Conservation (phyloP, 2,329 filamentous ascomycete genomes). For the Neobulgaria alba region DNA sequence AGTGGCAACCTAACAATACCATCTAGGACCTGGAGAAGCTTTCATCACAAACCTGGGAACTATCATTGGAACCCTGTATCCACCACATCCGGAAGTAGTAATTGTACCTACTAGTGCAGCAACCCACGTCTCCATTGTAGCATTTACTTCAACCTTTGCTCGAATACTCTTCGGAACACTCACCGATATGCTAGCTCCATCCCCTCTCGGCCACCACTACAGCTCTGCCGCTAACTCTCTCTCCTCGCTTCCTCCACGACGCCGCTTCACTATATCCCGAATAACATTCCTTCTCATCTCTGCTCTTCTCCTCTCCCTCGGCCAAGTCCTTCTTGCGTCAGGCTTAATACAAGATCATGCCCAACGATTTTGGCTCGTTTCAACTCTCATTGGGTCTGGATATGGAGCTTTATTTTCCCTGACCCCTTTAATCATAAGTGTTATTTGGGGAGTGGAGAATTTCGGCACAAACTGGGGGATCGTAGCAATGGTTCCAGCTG, state of each 20-base stretch:
- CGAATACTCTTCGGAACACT: constrained; percentile 83
- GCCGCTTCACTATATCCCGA: constrained; percentile 58
- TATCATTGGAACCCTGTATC: constrained; percentile 77
- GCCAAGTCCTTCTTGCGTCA: constrained; percentile 69
- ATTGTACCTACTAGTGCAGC: constrained; percentile 52
- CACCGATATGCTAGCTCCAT: constrained; percentile 75
- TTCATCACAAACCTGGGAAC: constrained; percentile 98
- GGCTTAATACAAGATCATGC: constrained; percentile 66
- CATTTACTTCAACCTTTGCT: constrained; percentile 80
- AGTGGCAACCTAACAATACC: constrained; percentile 15
- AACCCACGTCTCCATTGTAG: constrained; percentile 89
- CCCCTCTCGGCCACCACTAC: constrained; percentile 32
- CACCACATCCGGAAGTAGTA: constrained; percentile 38
- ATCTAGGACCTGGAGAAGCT: constrained; percentile 84
- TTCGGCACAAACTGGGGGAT: constrained; percentile 98
- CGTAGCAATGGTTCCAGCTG: constrained; percentile 81
- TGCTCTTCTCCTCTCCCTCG: constrained; percentile 63
- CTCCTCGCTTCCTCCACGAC: constrained; percentile 32
- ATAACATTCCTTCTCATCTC: constrained; percentile 72
- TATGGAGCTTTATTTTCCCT: constrained; percentile 90
- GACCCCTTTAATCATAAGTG: constrained; percentile 85
- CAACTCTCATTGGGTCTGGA: constrained; percentile 75
- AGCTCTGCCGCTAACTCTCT: constrained; percentile 23
- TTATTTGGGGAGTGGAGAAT: constrained; percentile 97
- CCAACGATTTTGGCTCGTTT: constrained; percentile 78